Evolutionary conservation across 2,329 filamentous ascomycete genomes (phyloP).

Genomic region (Macroventuria anomochaeta): DNA sequence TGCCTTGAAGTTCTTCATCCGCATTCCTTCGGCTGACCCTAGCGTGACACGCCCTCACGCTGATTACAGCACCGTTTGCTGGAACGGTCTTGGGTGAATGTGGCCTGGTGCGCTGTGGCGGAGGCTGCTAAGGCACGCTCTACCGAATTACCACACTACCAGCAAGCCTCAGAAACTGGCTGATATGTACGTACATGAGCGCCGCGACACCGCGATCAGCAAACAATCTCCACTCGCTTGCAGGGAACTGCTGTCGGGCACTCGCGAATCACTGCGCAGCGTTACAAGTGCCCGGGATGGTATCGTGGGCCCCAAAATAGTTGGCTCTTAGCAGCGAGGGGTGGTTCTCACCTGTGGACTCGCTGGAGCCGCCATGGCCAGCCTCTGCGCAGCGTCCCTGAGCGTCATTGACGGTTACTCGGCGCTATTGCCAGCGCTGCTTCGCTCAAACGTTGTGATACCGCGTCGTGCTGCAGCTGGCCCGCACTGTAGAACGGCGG

Average conservation of each 20-base stretch:
- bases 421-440: conserved; percentile 29
- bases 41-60: conserved; percentile 12
- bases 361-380: conserved; percentile 8
- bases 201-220: conserved; percentile 45
- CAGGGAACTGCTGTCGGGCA: conserved; percentile 39
- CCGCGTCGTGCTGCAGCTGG: conserved; percentile 27
- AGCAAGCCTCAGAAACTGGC: conserved; percentile 34
- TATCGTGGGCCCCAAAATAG: conserved; percentile 43
- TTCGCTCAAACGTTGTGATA: conserved; percentile 30
- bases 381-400: conserved; percentile 33
- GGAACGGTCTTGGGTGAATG: conserved; percentile 17
- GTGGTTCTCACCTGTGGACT: conserved; percentile 15
- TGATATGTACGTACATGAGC: conserved; percentile 29
- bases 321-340: conserved; percentile 36
- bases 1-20: conserved; percentile 1
- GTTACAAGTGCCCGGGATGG: conserved; percentile 29
- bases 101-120: conserved; percentile 28
- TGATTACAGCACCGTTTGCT: conserved; percentile 22
- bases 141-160: conserved; percentile 22
- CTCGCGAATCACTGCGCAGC: conserved; percentile 40
- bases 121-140: conserved; percentile 33
- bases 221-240: conserved; percentile 46
- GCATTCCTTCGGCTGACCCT: conserved; percentile 11
- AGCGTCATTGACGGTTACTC: conserved; percentile 36
- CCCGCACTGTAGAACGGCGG: conserved; percentile 19